These are phyloP conservation scores for Pseudophaeomoniella oleicola DNA, from an alignment of 2,329 filamentous ascomycete species.

Conservation along the genomic window DNA sequence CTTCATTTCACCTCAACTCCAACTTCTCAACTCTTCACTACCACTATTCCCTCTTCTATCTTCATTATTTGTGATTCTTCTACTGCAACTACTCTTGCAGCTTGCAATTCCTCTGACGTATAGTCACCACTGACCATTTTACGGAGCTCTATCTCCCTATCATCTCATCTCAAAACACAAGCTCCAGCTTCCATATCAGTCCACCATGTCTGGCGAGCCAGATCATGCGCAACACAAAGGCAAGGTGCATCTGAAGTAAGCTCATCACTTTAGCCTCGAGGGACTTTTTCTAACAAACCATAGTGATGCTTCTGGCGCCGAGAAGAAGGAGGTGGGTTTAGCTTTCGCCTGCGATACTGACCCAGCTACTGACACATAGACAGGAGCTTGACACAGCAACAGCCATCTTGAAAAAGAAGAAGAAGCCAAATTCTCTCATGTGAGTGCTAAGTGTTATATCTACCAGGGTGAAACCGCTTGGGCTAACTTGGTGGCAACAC, in stretches of 20 bases:
- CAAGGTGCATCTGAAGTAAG: conserved; percentile 73
- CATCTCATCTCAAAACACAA: conserved; percentile 2
- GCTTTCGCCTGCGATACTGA: conserved; percentile 12
- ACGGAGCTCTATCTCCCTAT: too few relatives aligned
- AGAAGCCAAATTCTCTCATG: conserved; percentile 99
- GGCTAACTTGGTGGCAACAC: conserved; percentile 7
- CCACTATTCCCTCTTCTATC: not conserved
- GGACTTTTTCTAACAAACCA: conserved; percentile 4
- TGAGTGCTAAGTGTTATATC: conserved; percentile 32
- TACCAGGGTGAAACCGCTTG: conserved; percentile 2
- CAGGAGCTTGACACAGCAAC: conserved; percentile 85
- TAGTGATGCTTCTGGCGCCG: conserved; percentile 80
- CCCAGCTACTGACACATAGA: conserved; percentile 11
- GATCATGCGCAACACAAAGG: conserved; percentile 53
- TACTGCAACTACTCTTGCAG: not conserved
- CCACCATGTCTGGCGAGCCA: conserved; percentile 58
- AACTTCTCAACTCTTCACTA: too few relatives aligned
- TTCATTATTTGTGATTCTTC: not conserved
- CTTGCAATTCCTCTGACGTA: not conserved
- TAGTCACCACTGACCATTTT: not conserved
- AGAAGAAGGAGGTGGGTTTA: conserved; percentile 61
- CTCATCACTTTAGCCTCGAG: conserved; percentile 11
- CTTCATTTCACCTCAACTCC: too few relatives aligned
- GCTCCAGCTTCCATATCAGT: conserved; percentile 3
- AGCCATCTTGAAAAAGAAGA: conserved; percentile 99